phyloP scores from a whole-genome alignment of 2,329 filamentous ascomycete genomes.

The Scleromitrula shiraiana region DNA sequence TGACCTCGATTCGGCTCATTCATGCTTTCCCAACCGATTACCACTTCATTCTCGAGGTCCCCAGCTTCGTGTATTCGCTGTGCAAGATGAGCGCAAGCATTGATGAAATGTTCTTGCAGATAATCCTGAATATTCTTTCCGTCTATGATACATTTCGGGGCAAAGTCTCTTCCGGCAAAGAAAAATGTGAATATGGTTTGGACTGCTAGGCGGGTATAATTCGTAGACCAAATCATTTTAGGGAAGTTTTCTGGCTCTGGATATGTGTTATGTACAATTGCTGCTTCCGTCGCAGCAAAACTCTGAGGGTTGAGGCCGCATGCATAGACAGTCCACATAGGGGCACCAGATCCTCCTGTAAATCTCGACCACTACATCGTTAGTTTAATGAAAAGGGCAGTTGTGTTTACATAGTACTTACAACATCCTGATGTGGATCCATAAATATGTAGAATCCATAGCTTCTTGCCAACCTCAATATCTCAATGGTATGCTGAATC shows the following conservation, averaged over 20 bases:
- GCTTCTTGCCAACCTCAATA: slow-evolving; percentile 73
- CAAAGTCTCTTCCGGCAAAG: slow-evolving; percentile 84
- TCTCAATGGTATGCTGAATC: slow-evolving; percentile 81
- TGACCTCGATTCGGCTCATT: slow-evolving; percentile 92
- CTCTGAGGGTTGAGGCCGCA: slow-evolving; percentile 80
- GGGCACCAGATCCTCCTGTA: slow-evolving; percentile 88
- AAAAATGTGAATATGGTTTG: slow-evolving; percentile 93
- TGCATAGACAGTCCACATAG: slow-evolving; percentile 96
- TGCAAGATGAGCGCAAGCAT: slow-evolving; percentile 73
- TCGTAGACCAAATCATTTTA: slow-evolving; percentile 99
- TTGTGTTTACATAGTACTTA: slow-evolving; percentile 37
- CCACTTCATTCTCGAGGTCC: slow-evolving; percentile 74
- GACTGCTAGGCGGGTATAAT: slow-evolving; percentile 80
- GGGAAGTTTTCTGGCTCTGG: slow-evolving; percentile 78
- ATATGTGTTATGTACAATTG: slow-evolving; percentile 91
- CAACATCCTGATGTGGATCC: slow-evolving; percentile 97
- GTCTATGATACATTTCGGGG: slow-evolving; percentile 91
- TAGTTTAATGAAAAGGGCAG: slow-evolving; percentile 11
- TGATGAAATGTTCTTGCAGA: slow-evolving; percentile 77
- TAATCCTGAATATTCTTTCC: slow-evolving; percentile 96
- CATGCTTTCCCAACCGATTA: slow-evolving; percentile 93
- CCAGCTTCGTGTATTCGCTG: slow-evolving; percentile 81
- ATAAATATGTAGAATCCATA: slow-evolving; percentile 97
- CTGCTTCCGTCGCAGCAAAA: slow-evolving; percentile 81
- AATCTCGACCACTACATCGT: slow-evolving; percentile 71